phyloP scores from a whole-genome alignment of 257 asterid species.

The Nicotiana tomentosiformis region DNA sequence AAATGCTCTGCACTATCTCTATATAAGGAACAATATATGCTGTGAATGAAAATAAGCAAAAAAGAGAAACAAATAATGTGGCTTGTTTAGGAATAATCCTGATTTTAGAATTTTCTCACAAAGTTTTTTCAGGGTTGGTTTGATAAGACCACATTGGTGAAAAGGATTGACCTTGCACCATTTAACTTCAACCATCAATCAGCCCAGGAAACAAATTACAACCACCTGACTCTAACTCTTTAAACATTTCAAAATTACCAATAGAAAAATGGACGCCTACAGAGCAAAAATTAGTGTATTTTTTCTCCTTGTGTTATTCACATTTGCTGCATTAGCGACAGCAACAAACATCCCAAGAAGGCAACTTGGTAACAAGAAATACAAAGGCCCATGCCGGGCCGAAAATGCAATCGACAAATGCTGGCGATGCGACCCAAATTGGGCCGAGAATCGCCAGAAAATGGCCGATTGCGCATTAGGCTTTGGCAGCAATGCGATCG shows the following conservation, averaged over 20 bases:
- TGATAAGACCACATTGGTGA: background rate
- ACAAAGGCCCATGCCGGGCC: constrained; percentile 21
- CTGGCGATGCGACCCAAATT: constrained; percentile 30
- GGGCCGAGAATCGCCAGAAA: constrained; percentile 17
- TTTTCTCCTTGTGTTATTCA: background rate
- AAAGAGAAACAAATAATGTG: background rate
- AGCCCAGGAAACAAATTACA: background rate
- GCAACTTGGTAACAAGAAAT: background rate
- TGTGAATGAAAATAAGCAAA: background rate
- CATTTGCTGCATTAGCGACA: background rate
- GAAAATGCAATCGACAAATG: constrained; percentile 28
- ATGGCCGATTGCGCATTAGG: constrained; percentile 26
- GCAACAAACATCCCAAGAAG: constrained; percentile 16
- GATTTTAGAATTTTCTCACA: background rate
- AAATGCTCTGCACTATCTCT: background rate
- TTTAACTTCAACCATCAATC: background rate
- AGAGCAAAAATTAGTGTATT: background rate
- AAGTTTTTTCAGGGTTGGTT: background rate
- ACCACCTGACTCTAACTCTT: background rate
- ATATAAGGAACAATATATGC: background rate
- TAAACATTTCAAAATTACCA: background rate
- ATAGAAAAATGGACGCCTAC: background rate
- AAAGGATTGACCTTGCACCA: constrained; percentile 9
- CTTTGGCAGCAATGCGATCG: constrained; percentile 21
- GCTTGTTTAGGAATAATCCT: background rate